Evolutionary conservation across 345 rosid genomes (phyloP).

Genomic region (Chamaenerion angustifolium): DNA sequence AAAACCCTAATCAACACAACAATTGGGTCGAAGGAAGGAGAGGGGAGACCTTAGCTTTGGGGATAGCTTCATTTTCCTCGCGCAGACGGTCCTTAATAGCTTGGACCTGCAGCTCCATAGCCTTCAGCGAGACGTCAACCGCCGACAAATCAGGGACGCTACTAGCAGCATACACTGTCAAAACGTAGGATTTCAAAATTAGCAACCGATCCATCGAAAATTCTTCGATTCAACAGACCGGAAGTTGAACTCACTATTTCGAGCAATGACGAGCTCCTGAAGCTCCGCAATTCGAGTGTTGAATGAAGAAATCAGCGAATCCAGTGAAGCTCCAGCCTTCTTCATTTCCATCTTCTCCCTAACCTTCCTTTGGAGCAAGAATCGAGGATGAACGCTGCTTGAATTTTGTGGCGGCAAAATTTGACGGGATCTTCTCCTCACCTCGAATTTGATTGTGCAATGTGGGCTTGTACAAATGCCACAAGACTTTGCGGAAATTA

Average conservation of each 20-base stretch:
- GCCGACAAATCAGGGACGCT: conserved; percentile 54
- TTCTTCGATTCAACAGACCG: background rate
- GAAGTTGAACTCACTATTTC: conserved; percentile 46
- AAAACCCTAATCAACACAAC: too few relatives aligned
- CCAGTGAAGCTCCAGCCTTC: conserved; percentile 58
- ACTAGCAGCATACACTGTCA: conserved; percentile 73
- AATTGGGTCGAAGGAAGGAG: background rate
- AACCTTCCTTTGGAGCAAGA: background rate
- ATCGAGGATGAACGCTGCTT: too few relatives aligned
- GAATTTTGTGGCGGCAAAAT: too few relatives aligned
- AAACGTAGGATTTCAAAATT: background rate
- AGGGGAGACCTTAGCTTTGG: conserved; percentile 55
- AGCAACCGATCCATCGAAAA: background rate
- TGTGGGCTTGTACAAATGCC: too few relatives aligned
- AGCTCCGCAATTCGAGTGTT: conserved; percentile 58
- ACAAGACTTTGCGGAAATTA: too few relatives aligned
- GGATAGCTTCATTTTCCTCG: conserved; percentile 69
- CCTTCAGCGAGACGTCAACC: conserved; percentile 51
- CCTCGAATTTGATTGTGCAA: too few relatives aligned
- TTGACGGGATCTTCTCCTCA: too few relatives aligned
- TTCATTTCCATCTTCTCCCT: conserved; percentile 38
- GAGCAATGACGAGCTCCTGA: conserved; percentile 78
- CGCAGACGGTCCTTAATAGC: conserved; percentile 60
- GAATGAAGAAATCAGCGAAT: conserved; percentile 51
- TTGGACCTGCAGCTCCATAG: conserved; percentile 74